phyloP scores from a whole-genome alignment of 73 alveolate genomes.

The Tetrahymena borealis region DNA sequence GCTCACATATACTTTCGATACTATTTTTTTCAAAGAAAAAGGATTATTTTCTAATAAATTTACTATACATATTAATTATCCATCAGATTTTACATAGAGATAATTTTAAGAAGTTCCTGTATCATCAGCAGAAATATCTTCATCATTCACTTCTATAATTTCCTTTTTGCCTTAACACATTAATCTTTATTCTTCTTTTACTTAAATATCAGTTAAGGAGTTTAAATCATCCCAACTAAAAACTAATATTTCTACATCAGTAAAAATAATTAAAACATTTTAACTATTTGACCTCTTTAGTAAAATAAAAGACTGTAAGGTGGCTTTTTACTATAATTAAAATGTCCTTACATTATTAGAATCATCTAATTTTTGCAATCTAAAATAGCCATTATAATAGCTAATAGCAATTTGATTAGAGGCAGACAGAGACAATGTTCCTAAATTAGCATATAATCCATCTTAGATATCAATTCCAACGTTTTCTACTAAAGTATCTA shows the following conservation, averaged over 20 bases:
- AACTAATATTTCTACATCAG: neutral
- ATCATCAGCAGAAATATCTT: neutral
- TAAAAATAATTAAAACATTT: neutral
- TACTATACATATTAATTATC: neutral
- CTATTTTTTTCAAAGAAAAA: neutral
- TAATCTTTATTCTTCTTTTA: neutral
- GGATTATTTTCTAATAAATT: neutral
- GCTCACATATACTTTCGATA: neutral
- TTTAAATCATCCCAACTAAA: neutral
- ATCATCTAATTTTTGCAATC: neutral
- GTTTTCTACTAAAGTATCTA: too few species aligned
- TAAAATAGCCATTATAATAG: too few species aligned
- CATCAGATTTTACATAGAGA: neutral
- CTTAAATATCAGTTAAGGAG: neutral
- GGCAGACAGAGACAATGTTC: too few species aligned
- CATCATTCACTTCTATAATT: neutral
- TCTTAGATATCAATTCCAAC: too few species aligned
- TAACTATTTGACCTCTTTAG: neutral
- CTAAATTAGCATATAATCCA: too few species aligned
- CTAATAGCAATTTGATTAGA: too few species aligned
- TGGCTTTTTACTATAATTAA: neutral
- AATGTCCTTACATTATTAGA: neutral
- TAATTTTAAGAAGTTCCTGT: neutral
- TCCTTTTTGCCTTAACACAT: neutral
- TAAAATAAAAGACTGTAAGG: neutral